Evolutionary conservation across 2,329 filamentous ascomycete genomes (phyloP).

Genomic region (Pezicula rhizophila): DNA sequence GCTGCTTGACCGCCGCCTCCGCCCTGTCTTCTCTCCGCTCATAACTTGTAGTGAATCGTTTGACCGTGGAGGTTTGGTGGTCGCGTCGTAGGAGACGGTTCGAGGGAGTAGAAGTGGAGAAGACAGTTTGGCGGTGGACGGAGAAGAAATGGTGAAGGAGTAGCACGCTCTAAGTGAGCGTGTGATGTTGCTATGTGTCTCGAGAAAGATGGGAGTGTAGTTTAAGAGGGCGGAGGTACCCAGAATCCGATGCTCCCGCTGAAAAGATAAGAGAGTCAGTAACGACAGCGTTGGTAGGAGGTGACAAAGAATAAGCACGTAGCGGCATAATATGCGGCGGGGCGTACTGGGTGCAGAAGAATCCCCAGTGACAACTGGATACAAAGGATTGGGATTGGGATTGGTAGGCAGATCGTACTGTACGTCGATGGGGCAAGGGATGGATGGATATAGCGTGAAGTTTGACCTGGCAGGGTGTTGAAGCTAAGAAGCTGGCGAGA

Average conservation of each 20-base stretch:
- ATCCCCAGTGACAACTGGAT: background rate
- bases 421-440: background rate
- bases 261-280: background rate
- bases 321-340: background rate
- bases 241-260: background rate
- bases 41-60: constrained; percentile 44
- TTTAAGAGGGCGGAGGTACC: background rate
- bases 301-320: background rate
- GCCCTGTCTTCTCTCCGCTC: constrained; percentile 59
- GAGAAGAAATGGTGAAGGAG: constrained; percentile 23
- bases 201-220: background rate
- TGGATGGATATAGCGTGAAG: background rate
- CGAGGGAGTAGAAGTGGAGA: constrained; percentile 80
- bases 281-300: background rate
- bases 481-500: no score
- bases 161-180: constrained; percentile 24
- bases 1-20: constrained; percentile 93
- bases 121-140: constrained; percentile 93
- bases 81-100: constrained; percentile 86
- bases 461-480: no score
- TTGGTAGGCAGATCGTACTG: background rate
- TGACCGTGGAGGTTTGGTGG: constrained; percentile 62
- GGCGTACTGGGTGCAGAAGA: background rate
- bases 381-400: background rate
- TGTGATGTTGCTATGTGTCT: background rate